These are phyloP conservation scores for Ambrosiella beaveri DNA, from an alignment of 2,329 filamentous ascomycete species.

Conservation along the genomic window DNA sequence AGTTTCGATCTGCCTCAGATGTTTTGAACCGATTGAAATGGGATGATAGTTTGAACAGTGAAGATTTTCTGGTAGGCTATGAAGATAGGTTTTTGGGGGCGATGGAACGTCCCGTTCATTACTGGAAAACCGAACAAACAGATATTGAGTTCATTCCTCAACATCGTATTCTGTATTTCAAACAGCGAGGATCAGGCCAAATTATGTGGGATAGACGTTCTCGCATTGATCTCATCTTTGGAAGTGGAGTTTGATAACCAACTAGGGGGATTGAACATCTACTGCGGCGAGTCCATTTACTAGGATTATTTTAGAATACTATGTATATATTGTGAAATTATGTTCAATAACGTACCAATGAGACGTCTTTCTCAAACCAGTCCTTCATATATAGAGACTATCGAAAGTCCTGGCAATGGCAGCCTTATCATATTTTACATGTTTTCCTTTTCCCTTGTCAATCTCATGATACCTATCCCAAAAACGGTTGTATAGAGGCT, in stretches of 20 bases:
- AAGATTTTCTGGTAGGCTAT: slow-evolving; percentile 41
- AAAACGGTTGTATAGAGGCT: slow-evolving; percentile 86
- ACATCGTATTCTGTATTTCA: slow-evolving; percentile 46
- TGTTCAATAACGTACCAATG: too few species aligned
- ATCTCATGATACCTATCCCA: slow-evolving; percentile 96
- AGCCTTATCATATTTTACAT: slow-evolving; percentile 90
- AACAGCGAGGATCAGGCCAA: slow-evolving; percentile 30
- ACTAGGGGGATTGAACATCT: too few species aligned
- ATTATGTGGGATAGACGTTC: slow-evolving; percentile 40
- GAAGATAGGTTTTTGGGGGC: slow-evolving; percentile 41
- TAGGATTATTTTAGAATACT: too few species aligned
- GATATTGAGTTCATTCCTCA: slow-evolving; percentile 51
- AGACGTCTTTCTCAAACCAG: neutral
- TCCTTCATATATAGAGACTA: slow-evolving; percentile 22
- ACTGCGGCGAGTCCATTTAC: too few species aligned
- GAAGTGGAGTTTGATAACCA: slow-evolving; percentile 26
- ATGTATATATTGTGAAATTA: too few species aligned
- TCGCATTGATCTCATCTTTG: slow-evolving; percentile 38
- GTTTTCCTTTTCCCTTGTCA: slow-evolving; percentile 94
- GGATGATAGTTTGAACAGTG: slow-evolving; percentile 35
- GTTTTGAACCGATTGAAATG: slow-evolving; percentile 43
- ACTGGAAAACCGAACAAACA: slow-evolving; percentile 44
- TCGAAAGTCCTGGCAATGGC: slow-evolving; percentile 52
- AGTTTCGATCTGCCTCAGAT: slow-evolving; percentile 39
- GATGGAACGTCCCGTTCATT: slow-evolving; percentile 34